Conservation (phyloP, 805 yeast species). For the Barnettozyma californica region DNA sequence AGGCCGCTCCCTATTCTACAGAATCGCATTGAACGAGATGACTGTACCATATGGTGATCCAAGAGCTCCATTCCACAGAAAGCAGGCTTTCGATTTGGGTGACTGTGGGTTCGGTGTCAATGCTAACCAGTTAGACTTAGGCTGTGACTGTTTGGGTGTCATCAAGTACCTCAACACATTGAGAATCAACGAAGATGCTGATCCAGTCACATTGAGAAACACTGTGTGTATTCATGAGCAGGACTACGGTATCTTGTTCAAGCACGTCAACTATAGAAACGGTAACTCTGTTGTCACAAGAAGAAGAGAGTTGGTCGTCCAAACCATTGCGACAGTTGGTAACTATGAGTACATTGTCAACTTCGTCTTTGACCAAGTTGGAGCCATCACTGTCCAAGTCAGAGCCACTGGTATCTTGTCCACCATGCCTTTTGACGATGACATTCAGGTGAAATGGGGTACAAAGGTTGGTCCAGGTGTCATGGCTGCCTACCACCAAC, state of each 20-base stretch:
- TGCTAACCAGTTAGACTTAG: slow-evolving; percentile 63
- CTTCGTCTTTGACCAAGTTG: slow-evolving; percentile 70
- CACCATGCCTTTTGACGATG: slow-evolving; percentile 75
- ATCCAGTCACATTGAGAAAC: slow-evolving; percentile 56
- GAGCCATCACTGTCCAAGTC: slow-evolving; percentile 70
- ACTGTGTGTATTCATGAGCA: slow-evolving; percentile 79
- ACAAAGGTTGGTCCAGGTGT: slow-evolving; percentile 76
- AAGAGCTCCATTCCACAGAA: slow-evolving; percentile 77
- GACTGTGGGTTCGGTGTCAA: slow-evolving; percentile 78
- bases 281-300: slow-evolving; percentile 59
- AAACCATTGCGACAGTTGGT: slow-evolving; percentile 79
- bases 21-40: slow-evolving; percentile 75
- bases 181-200: slow-evolving; percentile 53
- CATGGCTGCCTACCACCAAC: slow-evolving; percentile 83
- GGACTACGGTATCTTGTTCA: slow-evolving; percentile 70
- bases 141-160: slow-evolving; percentile 80
- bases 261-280: slow-evolving; percentile 78
- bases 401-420: slow-evolving; percentile 86
- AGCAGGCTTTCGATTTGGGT: slow-evolving; percentile 83
- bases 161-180: slow-evolving; percentile 67
- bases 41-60: slow-evolving; percentile 88
- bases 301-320: slow-evolving; percentile 73
- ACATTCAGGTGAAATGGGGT: slow-evolving; percentile 59
- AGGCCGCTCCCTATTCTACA: slow-evolving; percentile 71
- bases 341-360: slow-evolving; percentile 77